Evolutionary conservation across 2,329 filamentous ascomycete genomes (phyloP).

Genomic region (Cladosporium halotolerans): DNA sequence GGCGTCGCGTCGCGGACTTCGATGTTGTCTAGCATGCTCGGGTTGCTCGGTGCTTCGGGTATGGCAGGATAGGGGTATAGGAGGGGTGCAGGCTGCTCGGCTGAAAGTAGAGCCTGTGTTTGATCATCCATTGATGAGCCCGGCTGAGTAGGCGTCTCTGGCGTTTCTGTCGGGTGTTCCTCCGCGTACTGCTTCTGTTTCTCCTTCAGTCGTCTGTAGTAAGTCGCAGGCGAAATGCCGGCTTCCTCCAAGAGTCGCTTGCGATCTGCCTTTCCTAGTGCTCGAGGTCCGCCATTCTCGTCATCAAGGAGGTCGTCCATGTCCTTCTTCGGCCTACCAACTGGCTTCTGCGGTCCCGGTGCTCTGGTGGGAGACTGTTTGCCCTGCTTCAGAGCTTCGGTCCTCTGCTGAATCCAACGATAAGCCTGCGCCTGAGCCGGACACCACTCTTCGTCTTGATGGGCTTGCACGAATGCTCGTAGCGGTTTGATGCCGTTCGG

Average conservation of each 20-base stretch:
- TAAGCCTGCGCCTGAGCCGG: constrained; percentile 8
- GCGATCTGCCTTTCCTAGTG: constrained; percentile 7
- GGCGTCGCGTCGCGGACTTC: constrained; percentile 13
- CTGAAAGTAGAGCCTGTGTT: background rate
- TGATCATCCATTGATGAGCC: background rate
- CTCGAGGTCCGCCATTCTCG: background rate
- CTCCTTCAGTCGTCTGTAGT: constrained; percentile 8
- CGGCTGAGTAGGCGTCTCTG: background rate
- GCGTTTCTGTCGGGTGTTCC: background rate
- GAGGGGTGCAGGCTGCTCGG: background rate
- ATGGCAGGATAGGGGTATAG: background rate
- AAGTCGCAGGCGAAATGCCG: constrained; percentile 7
- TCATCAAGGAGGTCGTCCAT: constrained; percentile 5
- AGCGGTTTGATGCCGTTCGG: constrained; percentile 6
- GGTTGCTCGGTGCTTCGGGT: background rate
- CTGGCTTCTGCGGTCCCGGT: constrained; percentile 8
- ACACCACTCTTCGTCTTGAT: constrained; percentile 9
- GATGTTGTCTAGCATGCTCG: constrained; percentile 8
- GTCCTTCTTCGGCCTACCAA: constrained; percentile 8
- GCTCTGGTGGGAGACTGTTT: constrained; percentile 6
- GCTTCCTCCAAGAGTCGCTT: constrained; percentile 7
- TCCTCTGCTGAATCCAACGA: constrained; percentile 10
- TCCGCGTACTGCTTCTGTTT: constrained; percentile 1
- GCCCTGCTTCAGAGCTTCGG: constrained; percentile 8
- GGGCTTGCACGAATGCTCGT: constrained; percentile 6